Evolutionary conservation across 495 filamentous ascomycete species (phyloP).

Genomic region (Neurospora discreta): DNA sequence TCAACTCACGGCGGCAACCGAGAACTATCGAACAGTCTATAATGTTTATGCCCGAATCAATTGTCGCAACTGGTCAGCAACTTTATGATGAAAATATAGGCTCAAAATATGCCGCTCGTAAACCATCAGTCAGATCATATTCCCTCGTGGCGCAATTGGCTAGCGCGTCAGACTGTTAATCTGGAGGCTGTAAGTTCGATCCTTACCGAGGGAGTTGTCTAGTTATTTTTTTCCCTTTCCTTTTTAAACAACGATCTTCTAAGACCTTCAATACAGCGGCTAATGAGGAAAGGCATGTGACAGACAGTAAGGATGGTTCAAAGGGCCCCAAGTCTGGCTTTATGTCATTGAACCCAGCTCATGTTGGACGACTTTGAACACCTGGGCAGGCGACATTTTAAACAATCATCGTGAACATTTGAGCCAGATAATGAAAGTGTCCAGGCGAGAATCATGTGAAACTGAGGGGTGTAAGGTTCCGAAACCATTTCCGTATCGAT

Average conservation of each 20-base stretch:
- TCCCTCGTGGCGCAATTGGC: not conserved
- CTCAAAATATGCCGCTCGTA: not conserved
- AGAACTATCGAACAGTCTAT: not conserved
- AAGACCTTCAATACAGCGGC: no score
- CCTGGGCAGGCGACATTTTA: not conserved
- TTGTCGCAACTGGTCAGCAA: not conserved
- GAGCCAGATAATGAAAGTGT: not conserved
- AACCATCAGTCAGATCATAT: not conserved
- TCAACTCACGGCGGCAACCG: not conserved
- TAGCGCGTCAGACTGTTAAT: not conserved
- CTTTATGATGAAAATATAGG: no score
- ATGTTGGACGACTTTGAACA: not conserved
- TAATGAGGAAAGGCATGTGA: no score
- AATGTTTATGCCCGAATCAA: no score
- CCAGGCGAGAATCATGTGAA: not conserved
- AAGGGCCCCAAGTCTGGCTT: not conserved
- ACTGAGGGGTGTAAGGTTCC: not conserved
- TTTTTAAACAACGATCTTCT: no score
- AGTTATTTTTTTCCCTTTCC: not conserved
- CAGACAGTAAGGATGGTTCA: no score
- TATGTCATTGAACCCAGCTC: not conserved
- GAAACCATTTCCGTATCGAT: not conserved
- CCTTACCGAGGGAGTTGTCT: not conserved
- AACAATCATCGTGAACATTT: not conserved
- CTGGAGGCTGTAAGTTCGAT: not conserved